Base-by-base conservation (phyloP, 192 early-diverging fungal species). In the Coemansia sp. region DNA sequence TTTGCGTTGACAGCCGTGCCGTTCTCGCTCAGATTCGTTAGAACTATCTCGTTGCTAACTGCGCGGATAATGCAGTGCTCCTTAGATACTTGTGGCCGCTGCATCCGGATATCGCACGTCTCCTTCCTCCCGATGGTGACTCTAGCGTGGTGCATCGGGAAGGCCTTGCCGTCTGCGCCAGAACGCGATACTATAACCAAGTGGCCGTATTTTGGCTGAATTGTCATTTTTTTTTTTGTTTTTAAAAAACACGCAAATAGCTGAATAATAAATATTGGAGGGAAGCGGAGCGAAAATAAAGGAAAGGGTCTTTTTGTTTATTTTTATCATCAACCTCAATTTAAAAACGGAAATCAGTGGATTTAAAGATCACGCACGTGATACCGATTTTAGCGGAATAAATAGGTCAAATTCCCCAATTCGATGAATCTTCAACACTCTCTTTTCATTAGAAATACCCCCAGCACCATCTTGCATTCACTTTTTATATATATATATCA, bases 21-120 rank as follows among this genome's bases (percentile, higher is more conserved):
- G 59, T 74, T 74, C 8, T 68, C 65, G 63, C 78, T 69, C 16
- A 72, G 63, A 28, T 75, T 81, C 35, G n/a, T 67, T 46, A 75
- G 61, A 39, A 66, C 59, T 26, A 72, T 53, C 74, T 70, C 40
- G 21, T 67, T 58, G 28, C 53, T 59, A 1, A 46, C 39, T 0
- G 55, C 63, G 20, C 63, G 72, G 6, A 81, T 68, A 2, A 71
- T 51, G 35, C 71, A 76, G 63, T 82, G 80, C 58, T 74, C 67
- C 57, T 82, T 77, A 26, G 80, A 77, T 43, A 74, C 80, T 35
- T 74, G 60, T 0, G 65, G 58, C 12, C 51, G 48, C 48, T 77
- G 74, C 63, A 82, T 71, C 16, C 80, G 75, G 15, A 82, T 82
- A 25, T 82, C 75, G 45, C 80, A 82, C 33, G 74, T 82, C 49